A percentile compares a stretch with the other conserved stretches of the same genome.
phyloP scores from a whole-genome alignment of 352 stramenopile species.

The Pythium dissimile region DNA sequence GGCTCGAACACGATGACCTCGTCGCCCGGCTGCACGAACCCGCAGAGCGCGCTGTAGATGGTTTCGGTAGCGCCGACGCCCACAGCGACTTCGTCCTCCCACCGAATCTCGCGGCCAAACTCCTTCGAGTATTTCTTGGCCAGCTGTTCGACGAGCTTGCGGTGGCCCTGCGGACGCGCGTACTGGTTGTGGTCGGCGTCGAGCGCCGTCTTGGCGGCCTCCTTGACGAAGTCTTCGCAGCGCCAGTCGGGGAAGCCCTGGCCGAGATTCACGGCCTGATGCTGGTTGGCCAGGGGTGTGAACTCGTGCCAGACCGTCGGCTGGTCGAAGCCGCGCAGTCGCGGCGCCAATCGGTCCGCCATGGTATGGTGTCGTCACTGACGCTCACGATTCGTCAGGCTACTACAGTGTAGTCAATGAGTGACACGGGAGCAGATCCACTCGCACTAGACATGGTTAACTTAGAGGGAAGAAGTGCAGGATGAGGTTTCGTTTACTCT shows the following conservation, averaged over 20 bases:
- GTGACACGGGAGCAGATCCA: constrained; percentile 4
- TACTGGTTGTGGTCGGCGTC: constrained; percentile 95
- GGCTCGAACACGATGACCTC: constrained; percentile 97
- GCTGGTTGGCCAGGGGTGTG: constrained; percentile 83
- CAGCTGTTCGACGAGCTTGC: constrained; percentile 77
- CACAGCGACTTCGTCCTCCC: constrained; percentile 91
- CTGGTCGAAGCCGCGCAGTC: constrained; percentile 70
- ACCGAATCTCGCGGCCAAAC: constrained; percentile 80
- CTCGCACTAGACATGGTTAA: not conserved
- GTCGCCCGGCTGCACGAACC: constrained; percentile 91
- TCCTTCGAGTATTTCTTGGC: constrained; percentile 91
- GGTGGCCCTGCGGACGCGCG: constrained; percentile 87
- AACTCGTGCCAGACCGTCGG: constrained; percentile 87
- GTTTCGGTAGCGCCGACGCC: constrained; percentile 94
- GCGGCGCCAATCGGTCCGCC: constrained; percentile 54
- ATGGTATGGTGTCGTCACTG: constrained; percentile 23
- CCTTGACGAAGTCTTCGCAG: constrained; percentile 93
- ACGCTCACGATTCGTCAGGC: not conserved
- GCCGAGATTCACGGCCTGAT: constrained; percentile 90
- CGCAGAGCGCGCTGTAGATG: constrained; percentile 92
- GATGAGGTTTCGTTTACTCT: not conserved
- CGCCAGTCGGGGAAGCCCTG: constrained; percentile 95
- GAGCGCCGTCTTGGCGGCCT: constrained; percentile 90
- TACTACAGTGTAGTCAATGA: not conserved
- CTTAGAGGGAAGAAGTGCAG: not conserved